Percentiles rank a stretch among this genome's conserved stretches.
These are phyloP conservation scores for Ustilago trichophora DNA, from an alignment of 1,284 basidiomycete species.

Conservation along the genomic window DNA sequence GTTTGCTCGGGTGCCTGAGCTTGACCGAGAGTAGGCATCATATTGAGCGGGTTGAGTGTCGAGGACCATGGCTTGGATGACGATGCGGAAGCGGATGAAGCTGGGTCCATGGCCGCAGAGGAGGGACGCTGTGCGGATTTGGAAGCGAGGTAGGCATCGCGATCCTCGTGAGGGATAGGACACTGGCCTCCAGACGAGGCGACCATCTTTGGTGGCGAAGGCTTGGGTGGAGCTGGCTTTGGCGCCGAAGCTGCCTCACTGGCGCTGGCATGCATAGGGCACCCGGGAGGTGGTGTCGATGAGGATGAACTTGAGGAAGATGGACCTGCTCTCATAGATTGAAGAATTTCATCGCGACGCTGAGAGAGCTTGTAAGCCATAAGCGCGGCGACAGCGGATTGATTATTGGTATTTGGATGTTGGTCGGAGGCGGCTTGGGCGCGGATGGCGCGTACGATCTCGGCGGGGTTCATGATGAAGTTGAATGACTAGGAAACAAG, in stretches of 20 bases:
- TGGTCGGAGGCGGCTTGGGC: slow-evolving; percentile 27
- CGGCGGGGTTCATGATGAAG: slow-evolving; percentile 27
- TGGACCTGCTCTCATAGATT: slow-evolving; percentile 13
- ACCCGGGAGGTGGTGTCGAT: slow-evolving; percentile 41
- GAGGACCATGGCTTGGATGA: slow-evolving; percentile 43
- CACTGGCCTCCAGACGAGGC: slow-evolving; percentile 41
- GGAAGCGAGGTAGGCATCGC: slow-evolving; percentile 42
- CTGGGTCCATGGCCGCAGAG: slow-evolving; percentile 14
- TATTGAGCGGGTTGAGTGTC: slow-evolving; percentile 79
- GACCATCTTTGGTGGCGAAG: slow-evolving; percentile 27
- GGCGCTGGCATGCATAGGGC: slow-evolving; percentile 54
- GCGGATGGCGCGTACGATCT: slow-evolving; percentile 41
- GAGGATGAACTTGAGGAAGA: slow-evolving; percentile 11
- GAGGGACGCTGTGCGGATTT: slow-evolving; percentile 8
- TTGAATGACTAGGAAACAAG: no score
- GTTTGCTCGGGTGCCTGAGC: slow-evolving; percentile 73
- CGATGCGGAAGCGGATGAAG: slow-evolving; percentile 9
- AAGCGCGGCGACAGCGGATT: slow-evolving; percentile 47
- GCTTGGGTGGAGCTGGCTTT: slow-evolving; percentile 7
- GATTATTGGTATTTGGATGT: slow-evolving; percentile 35
- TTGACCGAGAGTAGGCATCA: slow-evolving; percentile 86
- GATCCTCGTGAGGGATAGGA: slow-evolving; percentile 47
- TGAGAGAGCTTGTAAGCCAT: slow-evolving; percentile 47
- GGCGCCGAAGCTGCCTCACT: slow-evolving; percentile 6
- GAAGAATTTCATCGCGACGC: slow-evolving; percentile 35